Conservation (phyloP, 2,329 filamentous ascomycete genomes). For the Fusarium agapanthi region DNA sequence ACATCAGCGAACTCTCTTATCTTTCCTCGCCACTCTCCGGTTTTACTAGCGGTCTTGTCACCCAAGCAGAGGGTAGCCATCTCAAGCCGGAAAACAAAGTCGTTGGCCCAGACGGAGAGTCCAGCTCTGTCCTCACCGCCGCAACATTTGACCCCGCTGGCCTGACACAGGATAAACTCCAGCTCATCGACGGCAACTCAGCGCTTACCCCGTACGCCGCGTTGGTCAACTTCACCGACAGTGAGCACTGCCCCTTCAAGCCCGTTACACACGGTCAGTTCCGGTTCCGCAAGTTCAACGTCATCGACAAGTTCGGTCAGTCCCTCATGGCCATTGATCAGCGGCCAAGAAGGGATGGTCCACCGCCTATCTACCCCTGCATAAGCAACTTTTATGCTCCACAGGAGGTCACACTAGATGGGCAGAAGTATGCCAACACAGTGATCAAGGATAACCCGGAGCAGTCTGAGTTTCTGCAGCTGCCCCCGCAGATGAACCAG, state of each 20-base stretch:
- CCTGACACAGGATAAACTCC: conserved; percentile 26
- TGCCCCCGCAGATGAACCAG: conserved; percentile 54
- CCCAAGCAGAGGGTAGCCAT: conserved; percentile 48
- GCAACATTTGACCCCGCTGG: neutral
- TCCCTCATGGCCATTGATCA: conserved; percentile 46
- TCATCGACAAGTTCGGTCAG: conserved; percentile 61
- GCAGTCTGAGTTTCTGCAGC: conserved; percentile 49
- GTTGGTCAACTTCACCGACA: conserved; percentile 34
- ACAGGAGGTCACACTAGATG: conserved; percentile 38
- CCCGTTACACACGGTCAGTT: conserved; percentile 59
- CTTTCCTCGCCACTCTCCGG: conserved; percentile 47
- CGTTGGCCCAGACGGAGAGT: neutral
- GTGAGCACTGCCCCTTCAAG: conserved; percentile 50
- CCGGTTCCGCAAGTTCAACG: conserved; percentile 54
- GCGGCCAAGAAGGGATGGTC: neutral
- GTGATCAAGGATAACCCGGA: conserved; percentile 27
- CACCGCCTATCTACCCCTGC: conserved; percentile 44
- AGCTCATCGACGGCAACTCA: conserved; percentile 6
- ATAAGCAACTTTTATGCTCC: conserved; percentile 49
- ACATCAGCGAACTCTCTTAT: conserved; percentile 16
- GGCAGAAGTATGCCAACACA: conserved; percentile 33
- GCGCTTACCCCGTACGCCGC: conserved; percentile 50
- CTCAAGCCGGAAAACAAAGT: conserved; percentile 48
- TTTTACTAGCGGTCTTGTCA: conserved; percentile 46
- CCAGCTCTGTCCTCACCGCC: neutral